phyloP scores from a whole-genome alignment of 1,139 yeast species.

The Saccharomycopsis phalli region DNA sequence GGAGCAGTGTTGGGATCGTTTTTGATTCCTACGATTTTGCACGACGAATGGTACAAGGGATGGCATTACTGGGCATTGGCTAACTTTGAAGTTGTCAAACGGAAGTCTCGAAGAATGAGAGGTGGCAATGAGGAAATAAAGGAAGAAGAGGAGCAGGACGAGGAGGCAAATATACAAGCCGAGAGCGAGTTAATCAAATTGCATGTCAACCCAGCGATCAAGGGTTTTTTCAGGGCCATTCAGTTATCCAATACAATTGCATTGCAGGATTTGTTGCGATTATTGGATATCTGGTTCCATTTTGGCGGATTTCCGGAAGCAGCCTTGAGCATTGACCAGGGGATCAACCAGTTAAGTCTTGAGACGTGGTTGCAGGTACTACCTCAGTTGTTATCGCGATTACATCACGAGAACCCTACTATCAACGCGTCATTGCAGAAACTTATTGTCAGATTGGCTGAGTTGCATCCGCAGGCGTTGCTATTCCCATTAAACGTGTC shows the following conservation, averaged over 20 bases:
- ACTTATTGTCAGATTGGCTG: conserved; percentile 77
- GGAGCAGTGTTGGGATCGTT: conserved; percentile 84
- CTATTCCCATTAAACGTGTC: conserved; percentile 96
- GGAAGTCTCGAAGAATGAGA: conserved; percentile 21
- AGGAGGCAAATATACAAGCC: too few relatives aligned
- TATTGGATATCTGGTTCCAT: conserved; percentile 89
- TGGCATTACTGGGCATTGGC: conserved; percentile 99
- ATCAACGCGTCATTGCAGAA: conserved; percentile 78
- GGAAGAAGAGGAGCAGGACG: conserved; percentile 27
- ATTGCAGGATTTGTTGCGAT: conserved; percentile 82
- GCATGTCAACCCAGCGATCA: conserved; percentile 90
- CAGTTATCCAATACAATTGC: conserved; percentile 81
- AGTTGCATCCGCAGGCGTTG: conserved; percentile 94
- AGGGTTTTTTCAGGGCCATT: conserved; percentile 92
- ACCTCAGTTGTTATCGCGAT: conserved; percentile 92
- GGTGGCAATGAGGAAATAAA: conserved; percentile 14
- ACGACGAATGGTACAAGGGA: conserved; percentile 90
- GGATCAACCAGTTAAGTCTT: conserved; percentile 78
- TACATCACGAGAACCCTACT: conserved; percentile 86
- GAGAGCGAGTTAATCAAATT: conserved; percentile 61
- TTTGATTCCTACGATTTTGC: conserved; percentile 89
- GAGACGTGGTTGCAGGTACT: conserved; percentile 94
- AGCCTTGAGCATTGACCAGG: conserved; percentile 83
- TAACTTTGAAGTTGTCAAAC: conserved; percentile 86
- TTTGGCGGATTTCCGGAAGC: conserved; percentile 93